Evolutionary conservation across 306 rosid genomes (phyloP), one percentile per base, ranked within the genome.

Genomic region (Prunus fruticosa): DNA sequence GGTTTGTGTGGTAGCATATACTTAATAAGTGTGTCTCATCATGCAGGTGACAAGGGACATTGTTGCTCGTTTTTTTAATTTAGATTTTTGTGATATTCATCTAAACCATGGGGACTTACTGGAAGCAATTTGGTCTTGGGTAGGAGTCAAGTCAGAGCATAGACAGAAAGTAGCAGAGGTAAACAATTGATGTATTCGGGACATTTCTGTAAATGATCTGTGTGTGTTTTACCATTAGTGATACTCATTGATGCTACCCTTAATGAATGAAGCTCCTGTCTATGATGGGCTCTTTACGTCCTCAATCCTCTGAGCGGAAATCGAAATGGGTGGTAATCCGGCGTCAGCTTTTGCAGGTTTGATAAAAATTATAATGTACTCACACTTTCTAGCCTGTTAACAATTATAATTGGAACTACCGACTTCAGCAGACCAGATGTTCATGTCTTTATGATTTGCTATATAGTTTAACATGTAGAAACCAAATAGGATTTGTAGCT

Each of bases 121-220:
- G 72, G 92, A 89, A 80, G 93, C 96, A 84, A 87, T 94, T 85
- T 94, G 98, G 98, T 89, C 97, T 51, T 94, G 97, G 98, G 89
- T 75, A 69, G 98, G 98, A 85, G 87, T 94, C 75, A 79, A 89
- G 88, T 89, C 85, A 72, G 96, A 89, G 78, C 89, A 89, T 43
- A 91, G 97, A 82, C 86, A 78, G 49, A 91, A 94, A 94, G 97
- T 91, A 76, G 97, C 96, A 9, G 98, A 94, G 96, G 98, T 94
- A 89, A 71, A 81, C 79, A 79, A 74, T 73, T 76, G n/a, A n/a
- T 69, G 72, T 73, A 72, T 62, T 67, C 54, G 18, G 50, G 76
- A 77, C 54, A 73, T 67, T 46, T 75, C 52, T 65, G 66, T 69
- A 64, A 49, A 45, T 52, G 72, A 45, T 68, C 43, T 53, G 71